These are phyloP conservation scores for Leucaena leucocephala DNA, from an alignment of 306 rosid genomes.

Conservation along the genomic window DNA sequence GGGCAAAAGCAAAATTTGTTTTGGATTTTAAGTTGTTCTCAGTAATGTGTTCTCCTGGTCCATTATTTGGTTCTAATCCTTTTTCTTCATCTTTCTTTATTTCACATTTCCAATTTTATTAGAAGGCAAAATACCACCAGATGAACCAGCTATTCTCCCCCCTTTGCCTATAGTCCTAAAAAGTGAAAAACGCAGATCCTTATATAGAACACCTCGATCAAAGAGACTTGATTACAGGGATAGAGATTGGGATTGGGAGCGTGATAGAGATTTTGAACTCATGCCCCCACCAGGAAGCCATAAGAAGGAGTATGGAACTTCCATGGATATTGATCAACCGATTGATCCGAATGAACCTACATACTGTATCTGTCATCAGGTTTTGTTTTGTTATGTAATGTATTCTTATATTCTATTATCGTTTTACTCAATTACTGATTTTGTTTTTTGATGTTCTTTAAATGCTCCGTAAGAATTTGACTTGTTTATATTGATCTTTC, in stretches of 20 bases:
- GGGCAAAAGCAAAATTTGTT: slow-evolving; percentile 9
- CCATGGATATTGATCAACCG: slow-evolving; percentile 85
- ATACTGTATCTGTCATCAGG: slow-evolving; percentile 97
- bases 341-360: slow-evolving; percentile 96
- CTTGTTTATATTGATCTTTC: slow-evolving; percentile 39
- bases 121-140: slow-evolving; percentile 88
- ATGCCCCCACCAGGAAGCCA: slow-evolving; percentile 98
- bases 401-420: slow-evolving; percentile 17
- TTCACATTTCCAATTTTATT: slow-evolving; percentile 32
- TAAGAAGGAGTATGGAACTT: slow-evolving; percentile 68
- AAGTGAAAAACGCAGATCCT: slow-evolving; percentile 65
- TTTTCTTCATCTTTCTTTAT: slow-evolving; percentile 9
- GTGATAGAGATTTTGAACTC: slow-evolving; percentile 89
- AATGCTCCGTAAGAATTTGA: slow-evolving; percentile 38
- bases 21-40: background rate
- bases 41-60: background rate
- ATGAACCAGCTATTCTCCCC: slow-evolving; percentile 89
- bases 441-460: slow-evolving; percentile 32
- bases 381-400: slow-evolving; percentile 39
- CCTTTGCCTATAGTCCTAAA: slow-evolving; percentile 77
- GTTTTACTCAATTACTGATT: slow-evolving; percentile 17
- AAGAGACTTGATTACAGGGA: slow-evolving; percentile 81
- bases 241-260: slow-evolving; percentile 91
- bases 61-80: slow-evolving; percentile 28
- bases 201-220: slow-evolving; percentile 70